Evolutionary conservation across 495 filamentous ascomycete species (phyloP).

Genomic region (Penicillium tannophilum): DNA sequence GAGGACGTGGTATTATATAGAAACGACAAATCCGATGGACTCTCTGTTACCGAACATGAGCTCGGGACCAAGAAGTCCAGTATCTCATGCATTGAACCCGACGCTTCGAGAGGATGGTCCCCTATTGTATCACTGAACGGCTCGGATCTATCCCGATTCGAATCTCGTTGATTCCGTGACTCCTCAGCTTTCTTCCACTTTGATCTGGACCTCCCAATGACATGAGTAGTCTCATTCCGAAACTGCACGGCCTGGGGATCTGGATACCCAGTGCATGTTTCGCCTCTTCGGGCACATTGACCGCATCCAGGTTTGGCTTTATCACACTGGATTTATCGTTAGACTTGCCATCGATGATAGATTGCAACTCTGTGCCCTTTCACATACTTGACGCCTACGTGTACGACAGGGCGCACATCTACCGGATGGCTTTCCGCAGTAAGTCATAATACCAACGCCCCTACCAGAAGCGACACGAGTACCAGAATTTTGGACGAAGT

Average conservation of each 20-base stretch:
- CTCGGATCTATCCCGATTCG: not conserved
- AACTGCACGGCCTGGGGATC: conserved; percentile 6
- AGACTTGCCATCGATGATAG: too few species aligned
- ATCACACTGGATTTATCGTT: not conserved
- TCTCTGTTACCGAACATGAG: not conserved
- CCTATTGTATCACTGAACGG: not conserved
- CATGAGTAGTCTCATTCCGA: not conserved
- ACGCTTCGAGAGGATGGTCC: not conserved
- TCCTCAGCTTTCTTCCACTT: not conserved
- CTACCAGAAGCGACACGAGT: too few species aligned
- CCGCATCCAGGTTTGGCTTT: not conserved
- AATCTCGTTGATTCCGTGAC: not conserved
- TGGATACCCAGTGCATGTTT: not conserved
- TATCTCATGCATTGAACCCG: not conserved
- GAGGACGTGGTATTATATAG: not conserved
- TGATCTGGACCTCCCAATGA: not conserved
- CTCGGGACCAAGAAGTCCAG: not conserved
- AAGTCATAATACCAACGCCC: not conserved
- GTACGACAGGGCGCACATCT: not conserved
- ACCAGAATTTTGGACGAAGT: too few species aligned
- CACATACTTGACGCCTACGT: not conserved
- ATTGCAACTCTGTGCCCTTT: not conserved
- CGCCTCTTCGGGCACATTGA: not conserved
- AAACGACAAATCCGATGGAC: not conserved
- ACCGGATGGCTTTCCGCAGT: not conserved